phyloP scores from a whole-genome alignment of 2,329 filamentous ascomycete genomes.

The Colletotrichum navitas region DNA sequence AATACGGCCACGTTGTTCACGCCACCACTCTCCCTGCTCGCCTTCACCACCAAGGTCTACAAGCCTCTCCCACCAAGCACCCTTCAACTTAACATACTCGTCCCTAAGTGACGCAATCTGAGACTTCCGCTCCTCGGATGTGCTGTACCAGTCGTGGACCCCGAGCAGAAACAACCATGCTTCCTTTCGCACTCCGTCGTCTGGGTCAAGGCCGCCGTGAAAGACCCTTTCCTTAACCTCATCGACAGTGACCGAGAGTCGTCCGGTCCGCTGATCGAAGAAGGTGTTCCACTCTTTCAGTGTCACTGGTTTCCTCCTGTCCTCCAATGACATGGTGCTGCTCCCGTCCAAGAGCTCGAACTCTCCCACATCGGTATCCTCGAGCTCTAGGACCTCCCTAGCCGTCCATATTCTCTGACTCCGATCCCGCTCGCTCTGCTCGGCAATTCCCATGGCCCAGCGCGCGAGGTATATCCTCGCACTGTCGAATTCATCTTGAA shows the following conservation, averaged over 20 bases:
- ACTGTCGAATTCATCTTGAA: slow-evolving; percentile 98
- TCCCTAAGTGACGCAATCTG: slow-evolving; percentile 88
- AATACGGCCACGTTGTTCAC: slow-evolving; percentile 92
- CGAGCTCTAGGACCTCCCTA: slow-evolving; percentile 90
- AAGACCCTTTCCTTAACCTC: slow-evolving; percentile 99
- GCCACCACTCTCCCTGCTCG: slow-evolving; percentile 94
- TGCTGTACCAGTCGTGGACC: slow-evolving; percentile 94
- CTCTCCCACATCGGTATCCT: slow-evolving; percentile 94
- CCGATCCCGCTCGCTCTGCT: slow-evolving; percentile 91
- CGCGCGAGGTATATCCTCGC: slow-evolving; percentile 92
- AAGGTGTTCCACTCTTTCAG: slow-evolving; percentile 91
- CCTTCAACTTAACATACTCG: slow-evolving; percentile 94
- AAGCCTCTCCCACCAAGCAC: slow-evolving; percentile 94
- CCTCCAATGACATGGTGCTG: slow-evolving; percentile 78
- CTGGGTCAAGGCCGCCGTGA: slow-evolving; percentile 88
- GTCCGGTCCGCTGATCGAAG: slow-evolving; percentile 82
- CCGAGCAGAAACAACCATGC: slow-evolving; percentile 96
- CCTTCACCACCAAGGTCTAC: slow-evolving; percentile 83
- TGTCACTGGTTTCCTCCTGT: slow-evolving; percentile 82
- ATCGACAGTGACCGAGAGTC: slow-evolving; percentile 83
- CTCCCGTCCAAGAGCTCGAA: slow-evolving; percentile 93
- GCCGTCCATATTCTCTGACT: slow-evolving; percentile 93
- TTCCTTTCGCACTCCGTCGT: slow-evolving; percentile 94
- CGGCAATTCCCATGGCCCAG: slow-evolving; percentile 99
- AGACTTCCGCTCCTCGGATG: slow-evolving; percentile 83